These are phyloP conservation scores for Aspergillus funiculosus DNA, from an alignment of 495 filamentous ascomycete species.

Conservation along the genomic window DNA sequence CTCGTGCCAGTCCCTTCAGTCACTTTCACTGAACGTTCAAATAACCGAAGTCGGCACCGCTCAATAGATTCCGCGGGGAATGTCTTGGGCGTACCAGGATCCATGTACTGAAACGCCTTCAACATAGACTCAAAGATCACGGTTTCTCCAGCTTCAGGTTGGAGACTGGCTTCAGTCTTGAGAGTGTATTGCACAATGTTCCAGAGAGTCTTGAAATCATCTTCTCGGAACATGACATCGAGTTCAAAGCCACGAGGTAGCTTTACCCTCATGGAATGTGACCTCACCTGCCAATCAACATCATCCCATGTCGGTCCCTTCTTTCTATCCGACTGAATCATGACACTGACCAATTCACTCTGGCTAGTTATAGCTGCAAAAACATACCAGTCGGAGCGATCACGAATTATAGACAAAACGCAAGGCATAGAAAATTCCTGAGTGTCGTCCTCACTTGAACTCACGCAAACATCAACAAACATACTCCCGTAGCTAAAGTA, in stretches of 20 bases:
- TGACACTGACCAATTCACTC: slow-evolving; percentile 66
- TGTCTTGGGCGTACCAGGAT: slow-evolving; percentile 55
- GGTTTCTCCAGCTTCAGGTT: slow-evolving; percentile 57
- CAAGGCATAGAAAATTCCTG: slow-evolving; percentile 62
- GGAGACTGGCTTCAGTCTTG: slow-evolving; percentile 64
- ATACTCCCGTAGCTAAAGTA: slow-evolving; percentile 71
- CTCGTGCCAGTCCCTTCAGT: slow-evolving; percentile 62
- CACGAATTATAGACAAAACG: slow-evolving; percentile 65
- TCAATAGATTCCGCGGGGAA: slow-evolving; percentile 70
- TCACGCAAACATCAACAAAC: slow-evolving; percentile 61
- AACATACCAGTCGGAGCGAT: slow-evolving; percentile 59
- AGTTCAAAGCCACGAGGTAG: slow-evolving; percentile 65
- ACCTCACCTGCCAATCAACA: slow-evolving; percentile 65
- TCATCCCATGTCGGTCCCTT: slow-evolving; percentile 72
- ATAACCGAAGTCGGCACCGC: slow-evolving; percentile 63
- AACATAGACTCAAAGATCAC: slow-evolving; percentile 59
- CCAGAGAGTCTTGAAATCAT: slow-evolving; percentile 69
- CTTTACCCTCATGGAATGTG: slow-evolving; percentile 54
- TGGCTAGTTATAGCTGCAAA: slow-evolving; percentile 69
- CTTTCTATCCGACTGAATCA: slow-evolving; percentile 61
- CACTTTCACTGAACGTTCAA: slow-evolving; percentile 58
- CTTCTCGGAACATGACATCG: slow-evolving; percentile 60
- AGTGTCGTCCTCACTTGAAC: slow-evolving; percentile 57
- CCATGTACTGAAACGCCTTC: slow-evolving; percentile 68
- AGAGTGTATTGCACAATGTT: slow-evolving; percentile 75